Evolutionary conservation across 305 asterid species (phyloP).

Genomic region (Fraxinus baroniana): DNA sequence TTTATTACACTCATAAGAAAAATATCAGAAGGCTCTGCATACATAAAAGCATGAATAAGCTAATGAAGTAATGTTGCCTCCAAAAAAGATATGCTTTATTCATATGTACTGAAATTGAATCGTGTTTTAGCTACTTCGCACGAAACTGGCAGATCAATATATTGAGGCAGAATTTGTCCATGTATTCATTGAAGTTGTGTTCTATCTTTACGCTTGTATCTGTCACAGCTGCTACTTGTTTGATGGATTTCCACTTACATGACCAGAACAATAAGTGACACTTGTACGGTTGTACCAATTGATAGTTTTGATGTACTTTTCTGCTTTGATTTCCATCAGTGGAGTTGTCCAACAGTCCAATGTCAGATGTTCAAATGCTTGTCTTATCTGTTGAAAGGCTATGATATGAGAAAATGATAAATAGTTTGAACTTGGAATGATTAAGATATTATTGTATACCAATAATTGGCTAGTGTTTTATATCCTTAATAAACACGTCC

Average conservation of each 20-base stretch:
- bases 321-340: neutral
- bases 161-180: neutral
- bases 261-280: neutral
- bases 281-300: neutral
- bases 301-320: conserved; percentile 13
- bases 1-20: neutral
- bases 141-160: neutral
- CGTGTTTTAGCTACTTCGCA: neutral
- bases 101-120: neutral
- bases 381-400: neutral
- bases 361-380: neutral
- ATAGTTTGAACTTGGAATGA: neutral
- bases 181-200: neutral
- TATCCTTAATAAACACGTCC: neutral
- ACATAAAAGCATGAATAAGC: neutral
- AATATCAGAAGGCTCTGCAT: neutral
- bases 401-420: neutral
- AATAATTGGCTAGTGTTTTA: neutral
- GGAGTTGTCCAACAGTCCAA: conserved; percentile 4
- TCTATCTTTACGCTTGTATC: neutral
- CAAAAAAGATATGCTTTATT: neutral
- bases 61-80: neutral
- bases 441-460: neutral
- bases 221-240: neutral
- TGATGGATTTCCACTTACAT: conserved; percentile 5